Base-by-base conservation (phyloP, 805 yeast genomes). In the Saturnispora besseyi region DNA sequence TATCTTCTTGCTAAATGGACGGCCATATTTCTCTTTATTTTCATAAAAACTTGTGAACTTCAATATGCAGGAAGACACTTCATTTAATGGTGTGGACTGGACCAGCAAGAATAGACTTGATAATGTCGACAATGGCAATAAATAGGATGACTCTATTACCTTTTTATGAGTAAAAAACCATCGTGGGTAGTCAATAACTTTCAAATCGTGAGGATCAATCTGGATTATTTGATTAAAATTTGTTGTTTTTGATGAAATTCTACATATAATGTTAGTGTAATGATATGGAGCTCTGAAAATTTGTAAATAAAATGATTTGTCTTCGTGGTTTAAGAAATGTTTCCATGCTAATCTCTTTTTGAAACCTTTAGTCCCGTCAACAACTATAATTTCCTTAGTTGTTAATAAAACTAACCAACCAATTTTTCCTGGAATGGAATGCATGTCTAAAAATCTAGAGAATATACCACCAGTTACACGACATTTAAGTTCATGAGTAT, bases 261-360 rank as follows among this genome's bases (percentile, higher is more conserved):
- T 28, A 50, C 71, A 68, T 3, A 58, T 34, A 9, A 50, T 47
- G 10, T 45, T 41, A 30, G 52, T 57, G 11, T 45, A 22, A 24
- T 45, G 44, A 46, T 31, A 41, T n/a, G 50, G 41, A 2, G 31
- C 24, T 18, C 42, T 37, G 1, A 38, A 18, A 2, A 73, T 59
- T 2, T 61, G 54, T 48, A 84, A 50, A 46, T 61, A 66, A 49
- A 81, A 56, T 0, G 87, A 72, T 1, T 75, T 73, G 56, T 87
- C 95, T 0, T 61, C 54, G 7, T 75, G 70, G 41, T 74, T 73
- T 22, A 84, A 63, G 52, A 67, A 76, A 62, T 88, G 96, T 53
- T 81, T 83, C 90, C 95, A 85, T 0, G 90, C 76, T 1, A 87
- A 58, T 2, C 77, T 52, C 51, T 84, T 71, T 30, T 65, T 65